These are phyloP conservation scores for Trichophyton simii DNA, from an alignment of 2,329 filamentous ascomycete genomes.

Conservation along the genomic window DNA sequence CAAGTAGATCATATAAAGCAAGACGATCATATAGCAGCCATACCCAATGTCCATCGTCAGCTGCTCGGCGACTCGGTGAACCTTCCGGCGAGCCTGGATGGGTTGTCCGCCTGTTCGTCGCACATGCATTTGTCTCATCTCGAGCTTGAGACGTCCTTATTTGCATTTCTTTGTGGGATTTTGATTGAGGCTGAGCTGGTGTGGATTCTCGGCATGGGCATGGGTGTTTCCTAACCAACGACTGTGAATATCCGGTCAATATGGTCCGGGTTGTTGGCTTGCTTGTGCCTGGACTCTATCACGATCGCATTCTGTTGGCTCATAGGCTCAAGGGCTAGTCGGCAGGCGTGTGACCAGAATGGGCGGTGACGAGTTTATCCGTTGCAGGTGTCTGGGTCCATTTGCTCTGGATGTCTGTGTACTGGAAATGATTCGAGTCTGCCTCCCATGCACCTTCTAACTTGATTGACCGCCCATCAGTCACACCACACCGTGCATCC, in stretches of 20 bases:
- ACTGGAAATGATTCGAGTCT: neutral
- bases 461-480: neutral
- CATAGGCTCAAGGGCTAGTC: neutral
- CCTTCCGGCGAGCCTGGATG: neutral
- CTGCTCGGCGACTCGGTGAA: neutral
- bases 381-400: neutral
- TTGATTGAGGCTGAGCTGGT: neutral
- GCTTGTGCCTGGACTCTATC: neutral
- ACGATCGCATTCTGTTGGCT: conserved; percentile 4
- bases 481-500: neutral
- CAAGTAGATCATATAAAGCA: neutral
- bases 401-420: neutral
- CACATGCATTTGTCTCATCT: neutral
- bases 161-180: neutral
- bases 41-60: neutral
- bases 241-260: neutral
- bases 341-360: neutral
- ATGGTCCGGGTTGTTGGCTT: neutral
- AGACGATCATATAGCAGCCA: neutral
- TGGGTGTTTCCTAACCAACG: neutral
- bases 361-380: neutral
- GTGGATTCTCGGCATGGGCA: neutral
- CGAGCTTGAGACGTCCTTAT: neutral
- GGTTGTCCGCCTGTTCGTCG: neutral
- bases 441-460: neutral